Conservation (phyloP, 2,329 filamentous ascomycete species). For the Aschersonia sp. region DNA sequence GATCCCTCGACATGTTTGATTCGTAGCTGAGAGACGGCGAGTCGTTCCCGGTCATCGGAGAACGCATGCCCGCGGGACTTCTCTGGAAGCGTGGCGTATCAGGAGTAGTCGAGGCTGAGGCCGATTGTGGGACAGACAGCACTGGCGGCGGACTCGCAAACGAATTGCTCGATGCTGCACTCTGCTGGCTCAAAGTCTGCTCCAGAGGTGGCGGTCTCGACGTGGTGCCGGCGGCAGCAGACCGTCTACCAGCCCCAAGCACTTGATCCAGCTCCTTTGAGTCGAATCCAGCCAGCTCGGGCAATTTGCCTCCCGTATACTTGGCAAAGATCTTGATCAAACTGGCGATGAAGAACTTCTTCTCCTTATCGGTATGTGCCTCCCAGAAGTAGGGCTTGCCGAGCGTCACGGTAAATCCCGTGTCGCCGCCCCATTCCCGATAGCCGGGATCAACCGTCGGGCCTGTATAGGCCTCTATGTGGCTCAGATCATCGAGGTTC, state of each 20-base stretch:
- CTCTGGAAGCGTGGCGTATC: constrained; percentile 15
- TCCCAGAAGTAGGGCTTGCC: constrained; percentile 97
- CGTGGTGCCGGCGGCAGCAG: constrained; percentile 12
- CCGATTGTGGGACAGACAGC: constrained; percentile 6
- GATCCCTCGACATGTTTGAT: constrained; percentile 24
- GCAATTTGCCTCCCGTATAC: constrained; percentile 77
- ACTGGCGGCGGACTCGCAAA: constrained; percentile 4
- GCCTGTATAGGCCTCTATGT: constrained; percentile 69
- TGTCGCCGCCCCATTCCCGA: constrained; percentile 66
- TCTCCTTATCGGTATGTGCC: constrained; percentile 84
- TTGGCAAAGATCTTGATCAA: constrained; percentile 93
- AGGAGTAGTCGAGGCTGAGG: constrained; percentile 7
- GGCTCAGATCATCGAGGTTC: constrained; percentile 79
- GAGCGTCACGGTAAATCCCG: constrained; percentile 77
- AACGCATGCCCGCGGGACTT: constrained; percentile 14
- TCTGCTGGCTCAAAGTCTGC: constrained; percentile 9
- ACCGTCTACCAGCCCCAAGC: constrained; percentile 38
- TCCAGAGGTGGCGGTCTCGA: constrained; percentile 13
- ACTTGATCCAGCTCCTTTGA: constrained; percentile 63
- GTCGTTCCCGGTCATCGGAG: constrained; percentile 23
- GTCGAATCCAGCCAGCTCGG: constrained; percentile 72
- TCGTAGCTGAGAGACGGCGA: constrained; percentile 40
- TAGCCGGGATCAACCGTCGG: constrained; percentile 39
- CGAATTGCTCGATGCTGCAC: constrained; percentile 6
- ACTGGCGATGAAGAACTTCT: constrained; percentile 96